Evolutionary conservation across 768 basidiomycete genomes (phyloP), one percentile per base, ranked within the genome.

Genomic region (Neoboletus brunneissimus): DNA sequence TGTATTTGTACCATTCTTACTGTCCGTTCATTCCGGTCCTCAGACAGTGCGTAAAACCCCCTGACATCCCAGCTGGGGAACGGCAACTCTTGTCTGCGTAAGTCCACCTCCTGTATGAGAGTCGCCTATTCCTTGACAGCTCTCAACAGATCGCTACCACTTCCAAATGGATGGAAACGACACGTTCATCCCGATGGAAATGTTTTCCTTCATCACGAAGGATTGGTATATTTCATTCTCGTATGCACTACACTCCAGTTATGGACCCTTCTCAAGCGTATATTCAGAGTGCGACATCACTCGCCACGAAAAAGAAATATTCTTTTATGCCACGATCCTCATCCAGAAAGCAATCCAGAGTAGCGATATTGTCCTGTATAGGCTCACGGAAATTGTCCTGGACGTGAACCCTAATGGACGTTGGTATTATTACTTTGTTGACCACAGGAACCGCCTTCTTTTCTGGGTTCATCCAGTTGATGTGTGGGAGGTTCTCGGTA

Each of bases 381-480:
- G 53, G 3, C 27, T 53, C 35, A 53, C 54, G 1, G 57, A 63
- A 37, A 41, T 61, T 8, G 61, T 63, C 9, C 31, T 63, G 7
- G 53, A 61, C 15, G 31, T 59, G 34, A 45, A 56, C 10, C 16
- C 25, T 7, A 1, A 9, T 22, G 27, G 12, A 25, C 2, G 3
- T 31, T 64, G 62, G 47, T n/a, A 25, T 23, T 64, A 63, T 41
- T 60, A 63, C 32, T 64, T 63, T 37, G 62, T 56, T 18, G 62
- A 63, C 44, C 62, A 63, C 40, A 53, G 15, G 5, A 2, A 54
- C 13, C 62, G 37, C 27, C 57, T 47, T 29, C 51, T 63, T 11
- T 64, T 64, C 31, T 63, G 61, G 62, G 29, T 63, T 31, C 47
- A 55, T 16, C 10, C 12, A 4, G 42, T 64, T 0, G 22, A 25